phyloP scores from a whole-genome alignment of 2,329 filamentous ascomycete species.

The Teratosphaeria gauchensis region DNA sequence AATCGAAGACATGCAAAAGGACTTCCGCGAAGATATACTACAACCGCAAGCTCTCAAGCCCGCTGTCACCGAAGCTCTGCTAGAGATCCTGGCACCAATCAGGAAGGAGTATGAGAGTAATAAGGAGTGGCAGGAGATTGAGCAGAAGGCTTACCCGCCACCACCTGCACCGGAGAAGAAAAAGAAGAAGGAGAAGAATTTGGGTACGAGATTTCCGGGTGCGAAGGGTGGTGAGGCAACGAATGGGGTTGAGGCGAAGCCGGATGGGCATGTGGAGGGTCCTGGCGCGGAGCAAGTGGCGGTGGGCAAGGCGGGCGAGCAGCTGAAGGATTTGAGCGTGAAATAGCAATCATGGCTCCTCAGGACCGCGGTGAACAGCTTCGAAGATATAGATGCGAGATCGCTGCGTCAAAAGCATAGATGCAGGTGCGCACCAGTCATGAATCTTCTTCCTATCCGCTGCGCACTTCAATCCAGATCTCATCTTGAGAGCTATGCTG shows the following conservation, averaged over 20 bases:
- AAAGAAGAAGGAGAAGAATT: slow-evolving; percentile 65
- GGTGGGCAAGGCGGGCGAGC: background rate
- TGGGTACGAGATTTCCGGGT: slow-evolving; percentile 57
- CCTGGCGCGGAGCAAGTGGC: background rate
- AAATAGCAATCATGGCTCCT: background rate
- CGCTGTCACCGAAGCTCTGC: slow-evolving; percentile 66
- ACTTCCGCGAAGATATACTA: slow-evolving; percentile 64
- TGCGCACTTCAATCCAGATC: too few species aligned
- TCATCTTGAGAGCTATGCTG: too few species aligned
- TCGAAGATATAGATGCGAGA: background rate
- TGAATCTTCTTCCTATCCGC: too few species aligned
- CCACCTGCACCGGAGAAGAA: slow-evolving; percentile 50
- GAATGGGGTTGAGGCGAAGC: slow-evolving; percentile 30
- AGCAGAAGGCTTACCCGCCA: slow-evolving; percentile 72
- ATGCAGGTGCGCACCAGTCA: too few species aligned
- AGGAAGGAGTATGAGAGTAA: slow-evolving; percentile 60
- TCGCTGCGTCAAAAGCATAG: background rate
- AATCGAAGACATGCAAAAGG: slow-evolving; percentile 64
- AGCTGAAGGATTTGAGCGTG: background rate
- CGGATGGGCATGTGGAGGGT: slow-evolving; percentile 27
- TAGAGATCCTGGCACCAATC: slow-evolving; percentile 67
- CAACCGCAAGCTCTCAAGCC: slow-evolving; percentile 74
- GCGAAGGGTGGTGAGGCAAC: slow-evolving; percentile 14
- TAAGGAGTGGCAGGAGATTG: slow-evolving; percentile 70
- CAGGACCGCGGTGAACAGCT: accelerated